Conservation (phyloP, 805 yeast genomes). For the Kregervanrija delftensis region DNA sequence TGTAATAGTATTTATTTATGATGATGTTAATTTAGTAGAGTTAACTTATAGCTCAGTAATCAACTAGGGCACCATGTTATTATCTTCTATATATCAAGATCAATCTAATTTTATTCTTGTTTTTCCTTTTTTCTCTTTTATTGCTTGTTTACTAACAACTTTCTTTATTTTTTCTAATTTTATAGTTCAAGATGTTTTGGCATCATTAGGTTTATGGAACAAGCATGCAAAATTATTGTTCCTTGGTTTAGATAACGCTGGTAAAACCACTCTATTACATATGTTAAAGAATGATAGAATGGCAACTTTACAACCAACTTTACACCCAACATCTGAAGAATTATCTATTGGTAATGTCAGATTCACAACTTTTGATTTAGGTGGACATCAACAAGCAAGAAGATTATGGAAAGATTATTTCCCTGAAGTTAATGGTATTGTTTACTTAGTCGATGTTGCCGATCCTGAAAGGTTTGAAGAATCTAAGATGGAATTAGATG, state of each 20-base stretch:
- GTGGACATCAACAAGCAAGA: constrained; percentile 98
- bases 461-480: constrained; percentile 94
- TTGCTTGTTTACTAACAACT: not conserved
- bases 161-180: constrained; percentile 4
- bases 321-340: constrained; percentile 98
- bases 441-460: constrained; percentile 93
- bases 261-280: constrained; percentile 85
- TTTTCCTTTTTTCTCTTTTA: not conserved
- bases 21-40: not conserved
- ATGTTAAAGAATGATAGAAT: constrained; percentile 91
- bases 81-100: too few relatives aligned
- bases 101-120: not conserved
- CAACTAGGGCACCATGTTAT: too few relatives aligned
- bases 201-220: constrained; percentile 80
- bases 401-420: constrained; percentile 99
- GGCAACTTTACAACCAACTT: constrained; percentile 96
- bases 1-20: constrained; percentile 12
- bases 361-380: constrained; percentile 96
- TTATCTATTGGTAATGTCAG: constrained; percentile 92
- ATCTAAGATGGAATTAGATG: constrained; percentile 91
- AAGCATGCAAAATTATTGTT: constrained; percentile 94
- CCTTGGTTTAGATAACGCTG: constrained; percentile 96
- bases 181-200: constrained; percentile 64
- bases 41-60: too few relatives aligned
- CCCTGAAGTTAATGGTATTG: constrained; percentile 98